A percentile compares a stretch with the other conserved stretches of the same genome.
Conservation (phyloP, 768 basidiomycete species). For the Mycena alexandri region DNA sequence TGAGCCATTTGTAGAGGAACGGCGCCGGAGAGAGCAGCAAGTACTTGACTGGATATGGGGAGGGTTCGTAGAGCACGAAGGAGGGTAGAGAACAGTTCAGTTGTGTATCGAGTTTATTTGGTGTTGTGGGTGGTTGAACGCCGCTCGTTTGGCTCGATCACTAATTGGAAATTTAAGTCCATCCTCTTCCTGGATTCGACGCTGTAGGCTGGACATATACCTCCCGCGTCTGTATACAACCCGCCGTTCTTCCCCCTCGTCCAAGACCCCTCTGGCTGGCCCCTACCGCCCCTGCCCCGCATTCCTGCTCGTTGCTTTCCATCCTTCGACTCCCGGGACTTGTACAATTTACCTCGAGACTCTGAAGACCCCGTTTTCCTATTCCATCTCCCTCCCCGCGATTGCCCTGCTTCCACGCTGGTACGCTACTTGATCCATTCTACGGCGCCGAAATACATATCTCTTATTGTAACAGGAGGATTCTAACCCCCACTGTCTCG, state of each 20-base stretch:
- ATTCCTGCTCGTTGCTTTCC: background rate
- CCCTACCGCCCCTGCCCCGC: background rate
- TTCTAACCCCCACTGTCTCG: slow-evolving; percentile 18
- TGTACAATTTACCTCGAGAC: slow-evolving; percentile 12
- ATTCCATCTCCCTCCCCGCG: background rate
- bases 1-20: too few relatives aligned
- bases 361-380: slow-evolving; percentile 3
- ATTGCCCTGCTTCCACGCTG: background rate
- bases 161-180: background rate
- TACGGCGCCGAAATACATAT: background rate
- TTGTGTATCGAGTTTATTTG: too few relatives aligned
- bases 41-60: too few relatives aligned
- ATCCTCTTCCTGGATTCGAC: too few relatives aligned
- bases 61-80: too few relatives aligned
- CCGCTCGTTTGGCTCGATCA: background rate
- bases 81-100: too few relatives aligned
- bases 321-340: slow-evolving; percentile 1
- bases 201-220: background rate
- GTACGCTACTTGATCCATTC: background rate
- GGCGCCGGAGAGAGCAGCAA: too few relatives aligned
- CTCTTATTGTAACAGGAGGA: slow-evolving; percentile 21
- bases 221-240: background rate
- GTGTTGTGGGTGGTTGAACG: slow-evolving; percentile 20
- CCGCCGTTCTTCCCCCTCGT: background rate
- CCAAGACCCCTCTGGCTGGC: slow-evolving; percentile 3